These are phyloP conservation scores for Globisporangium emineosum DNA, from an alignment of 352 stramenopile genomes.

Conservation along the genomic window DNA sequence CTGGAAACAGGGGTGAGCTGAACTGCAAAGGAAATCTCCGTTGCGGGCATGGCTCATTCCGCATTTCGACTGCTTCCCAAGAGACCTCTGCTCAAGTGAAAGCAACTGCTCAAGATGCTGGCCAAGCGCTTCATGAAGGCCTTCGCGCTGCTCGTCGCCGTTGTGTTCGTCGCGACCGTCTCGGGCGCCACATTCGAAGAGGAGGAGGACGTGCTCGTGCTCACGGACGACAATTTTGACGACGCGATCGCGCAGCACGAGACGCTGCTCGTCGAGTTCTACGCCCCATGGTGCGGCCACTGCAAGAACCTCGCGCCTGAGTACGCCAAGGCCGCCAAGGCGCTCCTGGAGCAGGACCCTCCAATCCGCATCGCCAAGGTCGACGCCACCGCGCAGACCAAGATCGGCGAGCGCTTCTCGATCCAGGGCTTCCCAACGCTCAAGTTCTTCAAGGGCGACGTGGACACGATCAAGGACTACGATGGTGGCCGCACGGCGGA, in stretches of 20 bases:
- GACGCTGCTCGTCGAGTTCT: slow-evolving; percentile 93
- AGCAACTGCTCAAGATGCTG: slow-evolving; percentile 36
- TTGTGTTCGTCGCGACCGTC: slow-evolving; percentile 33
- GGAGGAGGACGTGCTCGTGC: slow-evolving; percentile 89
- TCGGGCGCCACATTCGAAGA: slow-evolving; percentile 65
- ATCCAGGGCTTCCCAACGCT: slow-evolving; percentile 90
- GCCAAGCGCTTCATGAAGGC: slow-evolving; percentile 49
- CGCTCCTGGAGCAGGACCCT: slow-evolving; percentile 73
- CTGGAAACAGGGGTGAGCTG: no score
- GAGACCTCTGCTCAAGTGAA: slow-evolving; percentile 12
- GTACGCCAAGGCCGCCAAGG: slow-evolving; percentile 85
- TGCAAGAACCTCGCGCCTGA: slow-evolving; percentile 91
- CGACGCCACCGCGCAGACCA: slow-evolving; percentile 83
- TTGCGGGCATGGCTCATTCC: slow-evolving; percentile 28
- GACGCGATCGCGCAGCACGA: slow-evolving; percentile 81
- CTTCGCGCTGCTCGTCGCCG: slow-evolving; percentile 45
- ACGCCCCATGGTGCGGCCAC: slow-evolving; percentile 94
- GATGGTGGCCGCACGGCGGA: slow-evolving; percentile 78
- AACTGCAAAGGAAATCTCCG: background rate
- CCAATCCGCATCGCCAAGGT: slow-evolving; percentile 84
- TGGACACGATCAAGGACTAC: slow-evolving; percentile 83
- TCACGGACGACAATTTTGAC: slow-evolving; percentile 92
- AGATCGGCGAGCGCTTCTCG: slow-evolving; percentile 75
- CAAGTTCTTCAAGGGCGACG: slow-evolving; percentile 91
- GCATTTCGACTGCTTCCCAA: slow-evolving; percentile 30